These are phyloP conservation scores for Cladosporium cucumerinum DNA, from an alignment of 2,329 filamentous ascomycete genomes.

Conservation along the genomic window DNA sequence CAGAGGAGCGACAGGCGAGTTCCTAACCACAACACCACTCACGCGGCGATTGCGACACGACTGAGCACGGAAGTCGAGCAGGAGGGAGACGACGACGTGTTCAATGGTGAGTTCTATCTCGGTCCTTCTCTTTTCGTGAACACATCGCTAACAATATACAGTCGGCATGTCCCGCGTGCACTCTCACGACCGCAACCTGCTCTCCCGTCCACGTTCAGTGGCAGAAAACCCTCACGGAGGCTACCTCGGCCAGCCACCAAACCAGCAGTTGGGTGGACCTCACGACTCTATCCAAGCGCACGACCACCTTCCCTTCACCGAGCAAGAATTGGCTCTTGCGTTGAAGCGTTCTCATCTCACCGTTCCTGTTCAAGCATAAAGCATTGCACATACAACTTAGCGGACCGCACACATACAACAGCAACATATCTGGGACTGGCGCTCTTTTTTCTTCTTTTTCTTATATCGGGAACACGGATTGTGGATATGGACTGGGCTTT, in stretches of 20 bases:
- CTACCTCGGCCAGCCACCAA: neutral
- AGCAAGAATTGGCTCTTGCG: slow-evolving; percentile 45
- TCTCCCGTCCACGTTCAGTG: slow-evolving; percentile 20
- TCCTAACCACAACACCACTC: neutral
- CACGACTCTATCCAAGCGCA: slow-evolving; percentile 23
- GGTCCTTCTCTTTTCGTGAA: too few relatives aligned
- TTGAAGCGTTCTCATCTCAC: slow-evolving; percentile 41
- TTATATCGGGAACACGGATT: neutral
- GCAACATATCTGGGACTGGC: neutral
- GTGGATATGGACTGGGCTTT: slow-evolving; percentile 1
- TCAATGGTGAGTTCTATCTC: slow-evolving; percentile 38
- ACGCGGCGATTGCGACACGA: slow-evolving; percentile 26
- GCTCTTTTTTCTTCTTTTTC: neutral
- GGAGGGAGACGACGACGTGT: slow-evolving; percentile 46
- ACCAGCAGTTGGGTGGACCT: neutral
- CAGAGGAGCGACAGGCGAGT: neutral
- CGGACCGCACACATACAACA: neutral
- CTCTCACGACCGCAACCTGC: slow-evolving; percentile 22
- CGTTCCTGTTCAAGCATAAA: slow-evolving; percentile 23
- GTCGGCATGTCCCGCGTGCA: slow-evolving; percentile 35
- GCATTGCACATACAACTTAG: neutral
- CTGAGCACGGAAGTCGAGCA: slow-evolving; percentile 39
- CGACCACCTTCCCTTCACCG: slow-evolving; percentile 41
- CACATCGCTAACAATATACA: slow-evolving; percentile 18
- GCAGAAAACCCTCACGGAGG: neutral